These are phyloP conservation scores for Leucocoprinus birnbaumii DNA, from an alignment of 768 basidiomycete species.

Conservation along the genomic window DNA sequence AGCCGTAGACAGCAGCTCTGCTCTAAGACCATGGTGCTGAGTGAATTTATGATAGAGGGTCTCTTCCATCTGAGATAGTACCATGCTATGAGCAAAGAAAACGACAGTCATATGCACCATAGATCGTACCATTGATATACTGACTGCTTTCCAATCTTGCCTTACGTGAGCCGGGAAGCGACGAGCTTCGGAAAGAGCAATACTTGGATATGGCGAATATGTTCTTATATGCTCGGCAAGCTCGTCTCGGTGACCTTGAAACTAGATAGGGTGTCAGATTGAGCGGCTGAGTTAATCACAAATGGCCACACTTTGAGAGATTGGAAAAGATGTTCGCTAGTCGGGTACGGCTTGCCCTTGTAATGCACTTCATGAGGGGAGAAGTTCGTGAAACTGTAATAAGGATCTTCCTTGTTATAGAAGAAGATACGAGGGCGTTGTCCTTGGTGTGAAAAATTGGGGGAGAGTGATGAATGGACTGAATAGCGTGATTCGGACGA, in stretches of 20 bases:
- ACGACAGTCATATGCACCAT: background rate
- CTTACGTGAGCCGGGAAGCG: conserved; percentile 60
- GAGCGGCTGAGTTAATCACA: background rate
- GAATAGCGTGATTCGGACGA: conserved; percentile 11
- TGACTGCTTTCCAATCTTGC: conserved; percentile 66
- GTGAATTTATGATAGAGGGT: conserved; percentile 66
- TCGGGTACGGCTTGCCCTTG: conserved; percentile 64
- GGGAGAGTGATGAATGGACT: conserved; percentile 12
- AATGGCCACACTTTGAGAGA: conserved; percentile 53
- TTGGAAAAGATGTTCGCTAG: conserved; percentile 77
- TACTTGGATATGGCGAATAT: conserved; percentile 58
- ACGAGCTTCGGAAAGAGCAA: conserved; percentile 68
- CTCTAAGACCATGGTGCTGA: conserved; percentile 59
- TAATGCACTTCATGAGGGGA: conserved; percentile 63
- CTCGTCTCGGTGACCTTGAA: conserved; percentile 53
- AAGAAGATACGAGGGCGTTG: conserved; percentile 47
- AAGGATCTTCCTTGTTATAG: conserved; percentile 59
- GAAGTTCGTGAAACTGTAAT: conserved; percentile 76
- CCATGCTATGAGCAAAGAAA: conserved; percentile 2
- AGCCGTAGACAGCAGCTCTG: conserved; percentile 60
- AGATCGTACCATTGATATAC: conserved; percentile 58
- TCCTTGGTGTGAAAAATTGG: conserved; percentile 16
- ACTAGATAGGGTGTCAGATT: conserved; percentile 35
- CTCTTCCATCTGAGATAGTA: conserved; percentile 55
- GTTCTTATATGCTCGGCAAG: conserved; percentile 70